phyloP scores from a whole-genome alignment of 2,329 filamentous ascomycete genomes.

The Ambrosiella beaveri region DNA sequence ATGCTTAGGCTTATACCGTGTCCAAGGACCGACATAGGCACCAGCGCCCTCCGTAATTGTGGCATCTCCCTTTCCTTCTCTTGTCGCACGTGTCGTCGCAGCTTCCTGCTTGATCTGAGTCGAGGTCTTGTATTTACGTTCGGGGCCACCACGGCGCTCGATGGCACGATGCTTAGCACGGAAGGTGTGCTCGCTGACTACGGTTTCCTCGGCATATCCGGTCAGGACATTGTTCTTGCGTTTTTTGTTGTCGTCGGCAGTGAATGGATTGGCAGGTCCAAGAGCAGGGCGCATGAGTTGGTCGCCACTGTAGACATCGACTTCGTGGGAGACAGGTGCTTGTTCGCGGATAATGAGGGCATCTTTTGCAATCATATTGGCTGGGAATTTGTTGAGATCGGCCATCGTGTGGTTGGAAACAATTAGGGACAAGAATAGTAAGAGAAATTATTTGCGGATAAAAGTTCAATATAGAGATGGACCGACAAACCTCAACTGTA shows the following conservation, averaged over 20 bases:
- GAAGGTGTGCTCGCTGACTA: slow-evolving; percentile 81
- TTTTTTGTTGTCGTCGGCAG: slow-evolving; percentile 47
- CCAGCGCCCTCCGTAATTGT: slow-evolving; percentile 71
- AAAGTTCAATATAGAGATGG: no score
- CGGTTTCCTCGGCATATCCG: slow-evolving; percentile 73
- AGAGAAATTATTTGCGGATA: background rate
- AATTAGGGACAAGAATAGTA: background rate
- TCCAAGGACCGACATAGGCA: slow-evolving; percentile 91
- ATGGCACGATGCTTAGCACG: slow-evolving; percentile 72
- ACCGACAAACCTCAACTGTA: no score
- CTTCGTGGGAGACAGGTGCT: slow-evolving; percentile 39
- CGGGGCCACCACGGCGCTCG: slow-evolving; percentile 45
- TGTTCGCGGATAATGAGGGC: slow-evolving; percentile 39
- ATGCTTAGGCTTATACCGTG: slow-evolving; percentile 56
- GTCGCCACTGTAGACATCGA: slow-evolving; percentile 52
- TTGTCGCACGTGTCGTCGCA: slow-evolving; percentile 48
- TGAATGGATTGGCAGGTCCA: slow-evolving; percentile 63
- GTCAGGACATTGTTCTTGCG: slow-evolving; percentile 57
- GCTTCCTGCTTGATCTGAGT: slow-evolving; percentile 52
- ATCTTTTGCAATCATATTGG: slow-evolving; percentile 48
- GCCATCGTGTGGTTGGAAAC: slow-evolving; percentile 30
- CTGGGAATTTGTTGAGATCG: slow-evolving; percentile 45
- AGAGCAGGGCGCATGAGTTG: slow-evolving; percentile 47
- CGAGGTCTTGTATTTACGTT: slow-evolving; percentile 37
- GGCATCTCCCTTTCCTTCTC: slow-evolving; percentile 73